Base-by-base conservation (phyloP, 306 rosid species). In the Cicer yamashitae region DNA sequence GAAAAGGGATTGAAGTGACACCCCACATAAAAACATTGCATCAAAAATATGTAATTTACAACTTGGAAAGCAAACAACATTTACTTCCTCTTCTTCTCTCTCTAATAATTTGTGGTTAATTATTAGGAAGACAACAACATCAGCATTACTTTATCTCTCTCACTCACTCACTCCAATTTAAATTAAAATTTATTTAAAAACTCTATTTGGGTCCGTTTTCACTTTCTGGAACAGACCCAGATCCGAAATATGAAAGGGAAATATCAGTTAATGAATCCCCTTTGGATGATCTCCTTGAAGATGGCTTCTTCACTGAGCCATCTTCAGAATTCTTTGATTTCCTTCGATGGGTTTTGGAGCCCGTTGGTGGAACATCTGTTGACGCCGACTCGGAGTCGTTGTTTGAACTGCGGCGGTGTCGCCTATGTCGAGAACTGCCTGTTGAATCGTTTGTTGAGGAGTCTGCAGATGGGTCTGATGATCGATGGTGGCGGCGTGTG, bases 211-310 rank as follows among this genome's bases (percentile, higher is more conserved):
- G 71, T 8, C 8, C 10, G 2, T 2, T 12, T 38, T 0, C 39
- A 7, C 0, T 38, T n/a, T 69, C 75, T 2, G 30, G 2, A 6
- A 40, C 25, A 50, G 63, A 39, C 12, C 37, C 67, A 0, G 82
- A 64, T 8, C 45, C 82, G 7, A 64, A 77, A 50, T 73, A 90
- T 1, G 78, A 30, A 6, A 85, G 7, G 13, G 84, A 79, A 40
- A 84, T 82, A 62, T 90, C 92, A 10, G 91, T 72, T 52, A 87
- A 59, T 0, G 97, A 87, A 64, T 71, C 70, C 12, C 83, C 92
- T 63, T 84, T 87, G 0, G 96, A 88, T 0, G 82, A 58, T 25
- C 89, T 83, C 38, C 79, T 60, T 2, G 82, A 65, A 1, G 85
- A 50, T 0, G 85, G 62, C 17, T 90, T 84, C 50, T 39, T 75